Percentiles rank a stretch among this genome's conserved stretches.
phyloP scores from a whole-genome alignment of 805 yeast species.

The Clavispora asparagi region DNA sequence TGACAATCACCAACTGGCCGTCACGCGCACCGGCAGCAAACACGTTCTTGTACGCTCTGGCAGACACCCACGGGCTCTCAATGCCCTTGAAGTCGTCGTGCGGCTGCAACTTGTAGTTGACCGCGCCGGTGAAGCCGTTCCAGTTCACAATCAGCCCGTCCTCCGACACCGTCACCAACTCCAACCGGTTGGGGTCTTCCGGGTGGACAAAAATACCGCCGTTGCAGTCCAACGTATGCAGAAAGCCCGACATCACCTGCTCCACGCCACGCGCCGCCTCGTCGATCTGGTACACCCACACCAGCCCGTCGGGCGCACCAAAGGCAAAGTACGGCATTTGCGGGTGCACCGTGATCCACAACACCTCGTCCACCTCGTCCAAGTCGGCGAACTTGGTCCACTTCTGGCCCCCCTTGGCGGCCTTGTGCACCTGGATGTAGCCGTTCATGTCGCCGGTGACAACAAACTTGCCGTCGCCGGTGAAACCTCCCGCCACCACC shows the following conservation, averaged over 20 bases:
- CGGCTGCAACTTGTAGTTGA: conserved; percentile 60
- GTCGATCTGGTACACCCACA: conserved; percentile 83
- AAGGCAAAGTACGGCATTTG: conserved; percentile 77
- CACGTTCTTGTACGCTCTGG: conserved; percentile 48
- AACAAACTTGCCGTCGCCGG: conserved; percentile 72
- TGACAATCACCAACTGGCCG: conserved; percentile 77
- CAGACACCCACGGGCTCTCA: conserved; percentile 84
- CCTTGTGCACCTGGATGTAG: conserved; percentile 64
- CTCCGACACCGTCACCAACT: conserved; percentile 71
- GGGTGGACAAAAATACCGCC: conserved; percentile 71
- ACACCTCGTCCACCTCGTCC: conserved; percentile 86
- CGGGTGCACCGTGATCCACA: conserved; percentile 82
- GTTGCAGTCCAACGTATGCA: conserved; percentile 77
- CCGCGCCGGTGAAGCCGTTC: conserved; percentile 78
- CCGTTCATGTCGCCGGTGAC: conserved; percentile 97
- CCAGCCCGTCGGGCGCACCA: conserved; percentile 89
- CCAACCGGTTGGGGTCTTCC: conserved; percentile 44
- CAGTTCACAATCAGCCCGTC: conserved; percentile 85
- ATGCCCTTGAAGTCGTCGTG: conserved; percentile 64
- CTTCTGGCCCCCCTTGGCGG: conserved; percentile 71
- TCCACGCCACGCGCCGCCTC: conserved; percentile 44
- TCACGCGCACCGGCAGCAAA: conserved; percentile 84
- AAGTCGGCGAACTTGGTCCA: conserved; percentile 70
- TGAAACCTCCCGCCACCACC: conserved; percentile 78
- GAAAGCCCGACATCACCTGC: conserved; percentile 72